A percentile compares a stretch with the other conserved stretches of the same genome.
phyloP scores from a whole-genome alignment of 495 filamentous ascomycete species.

The Chaetomidium leptoderma region DNA sequence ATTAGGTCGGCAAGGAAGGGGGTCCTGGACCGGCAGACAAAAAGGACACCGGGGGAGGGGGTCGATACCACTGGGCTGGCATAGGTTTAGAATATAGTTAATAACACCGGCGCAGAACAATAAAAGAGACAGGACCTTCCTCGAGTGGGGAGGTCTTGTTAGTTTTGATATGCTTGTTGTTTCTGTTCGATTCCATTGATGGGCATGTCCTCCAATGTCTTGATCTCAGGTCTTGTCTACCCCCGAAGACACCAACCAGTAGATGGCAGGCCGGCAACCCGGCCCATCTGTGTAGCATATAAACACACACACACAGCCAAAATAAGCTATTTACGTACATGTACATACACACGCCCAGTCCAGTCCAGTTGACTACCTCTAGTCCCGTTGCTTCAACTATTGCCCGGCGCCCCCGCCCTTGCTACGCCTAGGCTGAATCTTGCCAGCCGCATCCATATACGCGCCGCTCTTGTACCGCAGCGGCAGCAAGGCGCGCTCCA shows the following conservation, averaged over 20 bases:
- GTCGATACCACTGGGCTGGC: background rate
- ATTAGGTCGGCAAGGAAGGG: background rate
- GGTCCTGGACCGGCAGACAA: background rate
- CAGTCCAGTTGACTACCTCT: background rate
- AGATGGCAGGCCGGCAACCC: no score
- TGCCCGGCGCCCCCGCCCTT: background rate
- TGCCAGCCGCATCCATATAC: background rate
- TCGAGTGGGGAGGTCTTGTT: background rate
- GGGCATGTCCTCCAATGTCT: no score
- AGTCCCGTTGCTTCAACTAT: background rate
- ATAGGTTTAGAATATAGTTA: background rate
- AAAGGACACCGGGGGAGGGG: background rate
- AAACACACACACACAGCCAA: no score
- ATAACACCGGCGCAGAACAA: background rate
- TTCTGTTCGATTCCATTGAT: no score
- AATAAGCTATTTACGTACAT: no score
- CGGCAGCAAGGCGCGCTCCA: background rate
- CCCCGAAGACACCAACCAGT: no score
- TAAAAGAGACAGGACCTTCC: background rate
- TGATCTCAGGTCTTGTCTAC: no score
- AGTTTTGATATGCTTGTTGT: background rate
- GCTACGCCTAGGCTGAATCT: background rate
- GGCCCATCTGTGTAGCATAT: no score
- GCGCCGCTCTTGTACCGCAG: slow-evolving; percentile 12
- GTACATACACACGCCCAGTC: no score